phyloP scores from a whole-genome alignment of 352 stramenopile genomes.

The Pythium aquatile region DNA sequence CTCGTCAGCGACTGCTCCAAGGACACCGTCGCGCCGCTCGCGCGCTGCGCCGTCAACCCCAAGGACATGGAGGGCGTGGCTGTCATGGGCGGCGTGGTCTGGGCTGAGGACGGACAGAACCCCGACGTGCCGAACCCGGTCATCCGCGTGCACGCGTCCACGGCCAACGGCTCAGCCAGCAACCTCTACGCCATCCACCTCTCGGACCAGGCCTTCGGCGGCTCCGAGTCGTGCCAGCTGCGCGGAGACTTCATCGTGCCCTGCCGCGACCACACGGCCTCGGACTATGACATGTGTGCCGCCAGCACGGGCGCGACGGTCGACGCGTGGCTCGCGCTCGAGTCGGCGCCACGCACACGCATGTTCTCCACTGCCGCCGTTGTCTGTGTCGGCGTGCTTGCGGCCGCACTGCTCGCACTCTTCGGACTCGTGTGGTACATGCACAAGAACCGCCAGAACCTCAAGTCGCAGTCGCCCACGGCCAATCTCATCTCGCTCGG shows the following conservation, averaged over 20 bases:
- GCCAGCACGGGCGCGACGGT: slow-evolving; percentile 36
- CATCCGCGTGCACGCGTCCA: slow-evolving; percentile 41
- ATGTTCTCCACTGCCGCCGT: slow-evolving; percentile 59
- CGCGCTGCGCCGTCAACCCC: slow-evolving; percentile 44
- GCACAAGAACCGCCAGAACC: slow-evolving; percentile 38
- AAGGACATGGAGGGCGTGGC: slow-evolving; percentile 33
- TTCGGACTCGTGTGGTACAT: slow-evolving; percentile 49
- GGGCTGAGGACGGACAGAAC: slow-evolving; percentile 63
- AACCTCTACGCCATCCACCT: slow-evolving; percentile 69
- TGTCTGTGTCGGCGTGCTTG: slow-evolving; percentile 42
- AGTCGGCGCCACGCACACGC: slow-evolving; percentile 30
- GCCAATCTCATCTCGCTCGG: slow-evolving; percentile 19
- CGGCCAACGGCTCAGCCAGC: slow-evolving; percentile 12
- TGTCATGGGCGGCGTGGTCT: slow-evolving; percentile 39
- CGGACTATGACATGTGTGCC: slow-evolving; percentile 48
- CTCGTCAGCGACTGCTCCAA: slow-evolving; percentile 34
- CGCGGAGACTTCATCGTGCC: slow-evolving; percentile 64
- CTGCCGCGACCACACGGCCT: slow-evolving; percentile 47
- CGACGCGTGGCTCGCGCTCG: slow-evolving; percentile 59
- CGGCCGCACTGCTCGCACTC: slow-evolving; percentile 39
- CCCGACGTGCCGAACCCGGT: slow-evolving; percentile 46
- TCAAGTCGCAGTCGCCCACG: slow-evolving; percentile 30
- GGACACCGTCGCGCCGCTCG: slow-evolving; percentile 33
- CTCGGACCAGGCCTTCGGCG: slow-evolving; percentile 38
- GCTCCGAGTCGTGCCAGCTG: slow-evolving; percentile 44